Percentiles rank a stretch among this genome's conserved stretches.
Conservation (phyloP, 257 asterid genomes). For the Scutellaria baicalensis region DNA sequence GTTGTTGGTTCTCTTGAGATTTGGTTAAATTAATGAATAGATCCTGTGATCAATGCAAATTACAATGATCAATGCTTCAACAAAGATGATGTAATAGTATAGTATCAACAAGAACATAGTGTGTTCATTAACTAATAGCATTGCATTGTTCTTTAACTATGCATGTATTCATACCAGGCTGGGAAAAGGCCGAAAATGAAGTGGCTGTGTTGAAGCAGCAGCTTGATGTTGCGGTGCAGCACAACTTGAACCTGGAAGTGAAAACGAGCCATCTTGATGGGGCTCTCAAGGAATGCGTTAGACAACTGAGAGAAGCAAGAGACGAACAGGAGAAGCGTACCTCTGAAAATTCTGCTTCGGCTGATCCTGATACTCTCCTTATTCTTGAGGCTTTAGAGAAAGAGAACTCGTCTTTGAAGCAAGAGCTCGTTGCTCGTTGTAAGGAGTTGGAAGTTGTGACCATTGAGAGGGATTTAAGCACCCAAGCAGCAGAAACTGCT, state of each 20-base stretch:
- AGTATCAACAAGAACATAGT: too few relatives aligned
- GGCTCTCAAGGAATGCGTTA: slow-evolving; percentile 74
- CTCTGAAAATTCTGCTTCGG: slow-evolving; percentile 17
- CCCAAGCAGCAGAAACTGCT: slow-evolving; percentile 58
- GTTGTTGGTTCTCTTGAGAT: too few relatives aligned
- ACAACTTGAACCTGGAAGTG: slow-evolving; percentile 57
- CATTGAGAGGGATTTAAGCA: slow-evolving; percentile 59
- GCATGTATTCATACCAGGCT: slow-evolving; percentile 36
- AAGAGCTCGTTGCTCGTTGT: slow-evolving; percentile 36
- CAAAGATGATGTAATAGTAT: background rate
- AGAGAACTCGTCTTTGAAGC: slow-evolving; percentile 42
- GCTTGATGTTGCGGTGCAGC: slow-evolving; percentile 60
- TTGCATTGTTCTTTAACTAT: background rate
- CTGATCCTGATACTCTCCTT: slow-evolving; percentile 18
- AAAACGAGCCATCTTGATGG: slow-evolving; percentile 63
- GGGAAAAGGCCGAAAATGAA: slow-evolving; percentile 92
- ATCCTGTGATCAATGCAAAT: background rate
- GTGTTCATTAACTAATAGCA: background rate
- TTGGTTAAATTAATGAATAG: background rate
- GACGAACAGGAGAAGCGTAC: slow-evolving; percentile 52
- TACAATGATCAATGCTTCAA: background rate
- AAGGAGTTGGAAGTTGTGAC: slow-evolving; percentile 39
- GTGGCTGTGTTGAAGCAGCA: slow-evolving; percentile 53
- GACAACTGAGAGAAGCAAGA: slow-evolving; percentile 58
- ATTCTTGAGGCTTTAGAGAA: slow-evolving; percentile 45